These are phyloP conservation scores for Spinellus fusiger DNA, from an alignment of 192 early-diverging fungal species.

Conservation along the genomic window DNA sequence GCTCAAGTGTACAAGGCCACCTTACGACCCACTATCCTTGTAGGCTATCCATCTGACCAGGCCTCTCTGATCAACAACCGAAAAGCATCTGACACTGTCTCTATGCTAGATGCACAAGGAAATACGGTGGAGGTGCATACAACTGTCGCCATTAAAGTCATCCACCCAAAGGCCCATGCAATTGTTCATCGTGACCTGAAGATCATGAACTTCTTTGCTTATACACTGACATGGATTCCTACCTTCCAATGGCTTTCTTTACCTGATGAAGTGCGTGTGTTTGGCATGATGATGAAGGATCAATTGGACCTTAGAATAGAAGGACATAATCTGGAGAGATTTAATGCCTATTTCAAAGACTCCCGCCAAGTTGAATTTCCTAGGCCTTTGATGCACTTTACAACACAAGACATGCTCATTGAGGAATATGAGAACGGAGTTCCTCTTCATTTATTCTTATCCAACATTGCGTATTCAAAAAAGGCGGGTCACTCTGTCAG, in stretches of 20 bases:
- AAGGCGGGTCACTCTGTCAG: constrained; percentile 30
- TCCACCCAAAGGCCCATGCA: constrained; percentile 74
- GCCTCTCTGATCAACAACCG: constrained; percentile 1
- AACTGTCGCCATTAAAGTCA: constrained; percentile 81
- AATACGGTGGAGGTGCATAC: constrained; percentile 27
- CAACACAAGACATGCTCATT: constrained; percentile 63
- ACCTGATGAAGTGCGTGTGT: constrained; percentile 83
- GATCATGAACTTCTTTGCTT: constrained; percentile 72
- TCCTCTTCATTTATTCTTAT: constrained; percentile 69
- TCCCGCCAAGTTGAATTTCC: constrained; percentile 63
- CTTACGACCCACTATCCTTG: constrained; percentile 32
- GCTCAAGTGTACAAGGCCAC: constrained; percentile 80
- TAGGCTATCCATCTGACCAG: constrained; percentile 8
- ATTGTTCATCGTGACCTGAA: constrained; percentile 74
- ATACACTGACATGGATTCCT: constrained; percentile 62
- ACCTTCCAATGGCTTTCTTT: constrained; percentile 80
- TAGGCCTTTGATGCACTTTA: constrained; percentile 45
- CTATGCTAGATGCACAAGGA: constrained; percentile 19
- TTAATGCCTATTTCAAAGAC: constrained; percentile 50
- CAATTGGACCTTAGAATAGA: constrained; percentile 86
- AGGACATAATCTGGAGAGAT: constrained; percentile 62
- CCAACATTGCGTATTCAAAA: constrained; percentile 27
- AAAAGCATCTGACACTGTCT: neutral
- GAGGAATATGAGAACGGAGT: constrained; percentile 81
- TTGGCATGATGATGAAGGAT: constrained; percentile 87